Evolutionary conservation across 331 rosid genomes (phyloP), one percentile per base, ranked within the genome.

Genomic region (Malus hybrid): DNA sequence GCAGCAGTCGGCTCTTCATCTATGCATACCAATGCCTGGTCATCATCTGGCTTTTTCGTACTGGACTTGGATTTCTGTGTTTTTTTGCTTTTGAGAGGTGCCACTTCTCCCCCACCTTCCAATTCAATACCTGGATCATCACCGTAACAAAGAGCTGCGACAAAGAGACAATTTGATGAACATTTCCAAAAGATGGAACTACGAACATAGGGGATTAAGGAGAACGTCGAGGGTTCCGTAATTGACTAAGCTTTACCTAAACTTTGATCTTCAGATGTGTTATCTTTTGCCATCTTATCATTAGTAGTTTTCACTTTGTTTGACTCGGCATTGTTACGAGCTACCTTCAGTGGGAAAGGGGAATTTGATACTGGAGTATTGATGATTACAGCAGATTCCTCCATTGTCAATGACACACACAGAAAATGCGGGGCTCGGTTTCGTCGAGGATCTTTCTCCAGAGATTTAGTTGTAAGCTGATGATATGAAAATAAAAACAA

Each of bases 381-480:
- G 85, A 94, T 71, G 34, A 85, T 80, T 62, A 92, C 76, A 42
- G 81, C 71, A 27, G 97, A 86, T 57, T 84, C 85, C 74, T 92
- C 97, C 71, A 85, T 89, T 10, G 85, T 80, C 32, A 87, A 10
- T 54, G 91, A 94, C 12, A 92, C 95, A 33, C 99, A 94, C 50
- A 88, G 76, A 78, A 86, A 87, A 79, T 79, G 90, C 22, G 92
- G 93, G 62, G 73, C 65, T 50, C 91, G 86, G 77, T 80, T 52
- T 31, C 82, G 83, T 28, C 71, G 14, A 63, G 78, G 46, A 61
- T 80, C 95, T 39, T 80, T 72, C 76, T 89, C 97, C 73, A 90
- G 91, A 85, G 80, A 84, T 79, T 83, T 92, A 19, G 85, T 54
- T 4, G 93, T 90, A 63, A 94, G 96, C 97, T 94, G 88, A 71